Evolutionary conservation across 2,329 filamentous ascomycete genomes (phyloP).

Genomic region (Graphilbum fragrans): DNA sequence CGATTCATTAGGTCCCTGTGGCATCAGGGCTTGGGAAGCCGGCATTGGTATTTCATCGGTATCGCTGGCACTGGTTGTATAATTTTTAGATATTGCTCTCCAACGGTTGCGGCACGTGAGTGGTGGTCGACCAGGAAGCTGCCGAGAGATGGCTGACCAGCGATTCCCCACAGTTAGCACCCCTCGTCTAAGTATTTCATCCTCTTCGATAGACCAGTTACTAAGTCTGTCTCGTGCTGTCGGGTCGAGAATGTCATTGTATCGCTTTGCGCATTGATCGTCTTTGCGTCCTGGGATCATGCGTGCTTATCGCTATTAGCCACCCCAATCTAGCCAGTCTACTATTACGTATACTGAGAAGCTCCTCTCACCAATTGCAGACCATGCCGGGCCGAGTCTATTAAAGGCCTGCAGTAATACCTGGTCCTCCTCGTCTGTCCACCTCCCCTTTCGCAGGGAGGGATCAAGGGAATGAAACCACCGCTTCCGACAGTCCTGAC

Average conservation of each 20-base stretch:
- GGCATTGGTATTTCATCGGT: too few species aligned
- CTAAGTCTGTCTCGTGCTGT: neutral
- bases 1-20: too few species aligned
- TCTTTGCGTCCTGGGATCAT: slow-evolving; percentile 4
- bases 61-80: neutral
- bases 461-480: slow-evolving; percentile 7
- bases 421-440: slow-evolving; percentile 5
- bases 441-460: slow-evolving; percentile 1
- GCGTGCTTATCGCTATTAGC: neutral
- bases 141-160: slow-evolving; percentile 2
- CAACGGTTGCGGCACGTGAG: slow-evolving; percentile 5
- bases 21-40: too few species aligned
- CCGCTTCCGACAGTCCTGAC: slow-evolving; percentile 5
- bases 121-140: slow-evolving; percentile 1
- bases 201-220: slow-evolving; percentile 1
- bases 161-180: slow-evolving; percentile 1
- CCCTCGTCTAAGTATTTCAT: neutral
- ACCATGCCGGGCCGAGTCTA: neutral
- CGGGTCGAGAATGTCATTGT: slow-evolving; percentile 6
- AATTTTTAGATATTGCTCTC: neutral
- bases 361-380: neutral
- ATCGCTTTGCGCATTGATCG: slow-evolving; percentile 5
- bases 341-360: neutral
- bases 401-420: slow-evolving; percentile 1
- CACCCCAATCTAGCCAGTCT: too few species aligned